Evolutionary conservation across 1,139 yeast species (phyloP), one percentile per base, ranked within the genome.

Genomic region (Tardiomyces blankii): DNA sequence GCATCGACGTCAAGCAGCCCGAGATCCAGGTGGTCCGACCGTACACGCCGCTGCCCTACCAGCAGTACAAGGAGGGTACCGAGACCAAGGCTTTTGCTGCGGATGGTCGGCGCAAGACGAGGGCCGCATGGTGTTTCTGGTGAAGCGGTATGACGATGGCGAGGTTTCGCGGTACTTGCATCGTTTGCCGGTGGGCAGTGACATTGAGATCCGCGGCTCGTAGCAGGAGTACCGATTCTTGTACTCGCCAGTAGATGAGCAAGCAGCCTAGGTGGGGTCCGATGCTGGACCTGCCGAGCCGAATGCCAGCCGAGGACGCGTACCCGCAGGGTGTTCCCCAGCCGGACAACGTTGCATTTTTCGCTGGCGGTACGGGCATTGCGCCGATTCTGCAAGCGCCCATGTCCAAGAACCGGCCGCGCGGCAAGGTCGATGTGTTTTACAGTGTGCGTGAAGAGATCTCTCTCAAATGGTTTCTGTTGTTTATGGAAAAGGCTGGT

Each of bases 281-380:
- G 7, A 77, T 88, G 70, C 66, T 72, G 18, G 88, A 84, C 53
- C 62, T 82, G 25, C 82, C 93, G 2, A 75, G 85, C 1, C 71
- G 75, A 42, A 70, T 81, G 44, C 63, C 65, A 28, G 69, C 79
- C 0, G 82, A 78, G 51, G 51, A 57, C 5, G 53, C 54, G 23
- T 45, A 46, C 1, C 74, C 80, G 3, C 53, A 54, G 6, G 51
- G 51, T 3, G 42, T 72, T 3, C 78, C 82, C 3, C 66, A 63
- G 43, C 77, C 82, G 28, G 82, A 82, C 58, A 76, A 81, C 53
- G 52, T 84, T 52, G 74, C 72, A 28, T 77, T 82, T 62, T 79
- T 73, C 60, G 84, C 83, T 12, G 97, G 84, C 0, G 98, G 98
- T 0, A 89, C 97, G 0, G 97, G 97, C 1, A 78, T 91, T 33